Conservation (phyloP, 768 basidiomycete genomes). For the Cyclocybe aegerita region DNA sequence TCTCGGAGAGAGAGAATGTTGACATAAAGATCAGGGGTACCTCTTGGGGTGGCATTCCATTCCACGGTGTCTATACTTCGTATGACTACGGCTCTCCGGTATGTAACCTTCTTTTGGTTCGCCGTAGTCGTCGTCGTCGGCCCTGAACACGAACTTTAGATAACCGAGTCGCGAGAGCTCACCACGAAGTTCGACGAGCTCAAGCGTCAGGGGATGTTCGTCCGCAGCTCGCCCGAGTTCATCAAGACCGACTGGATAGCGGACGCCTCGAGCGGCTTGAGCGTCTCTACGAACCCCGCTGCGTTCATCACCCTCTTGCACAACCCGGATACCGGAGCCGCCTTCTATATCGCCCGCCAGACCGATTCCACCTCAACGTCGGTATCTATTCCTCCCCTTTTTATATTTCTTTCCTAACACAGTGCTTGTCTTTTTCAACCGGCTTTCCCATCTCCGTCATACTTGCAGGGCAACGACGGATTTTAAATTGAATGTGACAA, state of each 20-base stretch:
- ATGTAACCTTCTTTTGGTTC: conserved; percentile 3
- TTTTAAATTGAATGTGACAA: conserved; percentile 64
- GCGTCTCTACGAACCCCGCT: conserved; percentile 37
- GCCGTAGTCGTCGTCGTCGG: no score
- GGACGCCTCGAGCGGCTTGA: conserved; percentile 51
- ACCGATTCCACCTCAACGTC: conserved; percentile 65
- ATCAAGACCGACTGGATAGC: conserved; percentile 78
- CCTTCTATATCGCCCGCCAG: conserved; percentile 74
- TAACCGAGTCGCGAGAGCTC: conserved; percentile 66
- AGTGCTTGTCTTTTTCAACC: no score
- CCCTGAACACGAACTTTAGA: conserved; percentile 24
- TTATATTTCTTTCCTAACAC: background rate
- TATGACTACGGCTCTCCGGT: conserved; percentile 81
- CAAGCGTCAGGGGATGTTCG: conserved; percentile 75
- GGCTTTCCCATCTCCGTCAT: no score
- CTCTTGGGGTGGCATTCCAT: conserved; percentile 81
- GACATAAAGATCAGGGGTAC: conserved; percentile 57
- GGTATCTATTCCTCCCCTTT: conserved; percentile 19
- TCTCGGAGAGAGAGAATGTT: background rate
- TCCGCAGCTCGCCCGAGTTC: conserved; percentile 77
- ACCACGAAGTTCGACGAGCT: conserved; percentile 74
- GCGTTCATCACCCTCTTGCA: conserved; percentile 61
- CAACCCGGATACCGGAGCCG: conserved; percentile 66
- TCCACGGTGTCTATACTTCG: conserved; percentile 74
- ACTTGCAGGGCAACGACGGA: conserved; percentile 39